Evolutionary conservation across 2,329 filamentous ascomycete species (phyloP).

Genomic region (Paracamarosporium sp.): DNA sequence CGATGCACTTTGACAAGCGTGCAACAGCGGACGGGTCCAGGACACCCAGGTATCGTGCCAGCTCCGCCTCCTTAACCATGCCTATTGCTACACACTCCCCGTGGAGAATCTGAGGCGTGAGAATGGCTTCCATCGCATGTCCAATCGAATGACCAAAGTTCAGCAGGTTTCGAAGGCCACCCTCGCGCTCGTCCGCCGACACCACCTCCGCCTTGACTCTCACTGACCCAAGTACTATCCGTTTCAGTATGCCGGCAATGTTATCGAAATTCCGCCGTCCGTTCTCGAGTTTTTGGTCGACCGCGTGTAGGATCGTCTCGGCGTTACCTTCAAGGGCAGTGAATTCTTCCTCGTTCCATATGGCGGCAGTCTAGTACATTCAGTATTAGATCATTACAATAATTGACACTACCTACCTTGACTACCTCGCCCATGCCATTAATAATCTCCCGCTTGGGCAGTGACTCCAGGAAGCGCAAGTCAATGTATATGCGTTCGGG

Average conservation of each 20-base stretch:
- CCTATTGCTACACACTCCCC: slow-evolving; percentile 96
- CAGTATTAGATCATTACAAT: slow-evolving; percentile 4
- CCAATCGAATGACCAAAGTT: slow-evolving; percentile 99
- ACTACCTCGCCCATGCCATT: slow-evolving; percentile 99
- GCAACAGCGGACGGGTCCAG: slow-evolving; percentile 87
- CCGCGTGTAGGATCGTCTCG: slow-evolving; percentile 73
- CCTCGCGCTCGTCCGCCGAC: slow-evolving; percentile 91
- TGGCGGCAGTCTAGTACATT: slow-evolving; percentile 76
- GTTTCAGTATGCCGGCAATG: slow-evolving; percentile 63
- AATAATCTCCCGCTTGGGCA: slow-evolving; percentile 91
- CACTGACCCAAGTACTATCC: slow-evolving; percentile 86
- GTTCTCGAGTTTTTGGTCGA: slow-evolving; percentile 67
- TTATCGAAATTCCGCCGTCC: slow-evolving; percentile 68
- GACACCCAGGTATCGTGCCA: slow-evolving; percentile 87
- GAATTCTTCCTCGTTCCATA: slow-evolving; percentile 92
- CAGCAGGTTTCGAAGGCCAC: slow-evolving; percentile 88
- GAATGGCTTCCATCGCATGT: slow-evolving; percentile 92
- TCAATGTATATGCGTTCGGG: slow-evolving; percentile 94
- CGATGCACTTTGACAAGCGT: slow-evolving; percentile 87
- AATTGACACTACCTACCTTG: slow-evolving; percentile 58
- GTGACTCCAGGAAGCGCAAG: slow-evolving; percentile 85
- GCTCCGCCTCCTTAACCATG: slow-evolving; percentile 97
- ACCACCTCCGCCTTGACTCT: slow-evolving; percentile 93
- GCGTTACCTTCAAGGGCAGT: slow-evolving; percentile 83
- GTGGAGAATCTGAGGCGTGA: slow-evolving; percentile 93